Conservation (phyloP, 2,329 filamentous ascomycete genomes). For the Tricladium varicosporioides region DNA sequence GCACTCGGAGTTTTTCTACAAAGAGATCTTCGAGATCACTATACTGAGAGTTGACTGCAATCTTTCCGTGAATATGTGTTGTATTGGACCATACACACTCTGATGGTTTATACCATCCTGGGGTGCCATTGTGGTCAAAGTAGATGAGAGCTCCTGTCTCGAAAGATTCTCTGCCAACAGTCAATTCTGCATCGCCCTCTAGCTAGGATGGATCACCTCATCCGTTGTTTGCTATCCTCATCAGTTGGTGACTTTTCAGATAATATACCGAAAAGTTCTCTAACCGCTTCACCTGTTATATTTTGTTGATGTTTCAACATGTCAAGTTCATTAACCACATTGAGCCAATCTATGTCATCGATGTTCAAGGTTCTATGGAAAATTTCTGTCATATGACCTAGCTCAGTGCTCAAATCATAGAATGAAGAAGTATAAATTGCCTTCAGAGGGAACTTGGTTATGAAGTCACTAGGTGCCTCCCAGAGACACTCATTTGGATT, state of each 20-base stretch:
- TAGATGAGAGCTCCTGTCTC: background rate
- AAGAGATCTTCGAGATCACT: background rate
- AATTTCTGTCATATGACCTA: background rate
- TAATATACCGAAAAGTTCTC: background rate
- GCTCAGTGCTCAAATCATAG: background rate
- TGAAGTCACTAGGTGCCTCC: background rate
- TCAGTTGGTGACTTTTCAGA: background rate
- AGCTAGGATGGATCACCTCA: background rate
- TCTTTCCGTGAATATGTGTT: constrained; percentile 1
- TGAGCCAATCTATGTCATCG: background rate
- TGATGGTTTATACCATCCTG: constrained; percentile 2
- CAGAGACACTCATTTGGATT: background rate
- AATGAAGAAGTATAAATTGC: background rate
- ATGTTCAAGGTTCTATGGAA: background rate
- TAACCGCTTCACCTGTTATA: background rate
- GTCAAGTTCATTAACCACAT: background rate
- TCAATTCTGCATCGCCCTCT: background rate
- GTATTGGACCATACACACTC: constrained; percentile 2
- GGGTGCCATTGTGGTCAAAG: background rate
- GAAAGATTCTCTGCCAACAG: background rate
- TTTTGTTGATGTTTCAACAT: background rate
- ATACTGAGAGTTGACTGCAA: background rate
- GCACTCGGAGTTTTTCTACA: background rate
- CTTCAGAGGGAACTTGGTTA: background rate
- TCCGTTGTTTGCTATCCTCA: background rate